A percentile compares a stretch with the other conserved stretches of the same genome.
Conservation (phyloP, 1,284 basidiomycete species). For the Heliocybe sulcata region DNA sequence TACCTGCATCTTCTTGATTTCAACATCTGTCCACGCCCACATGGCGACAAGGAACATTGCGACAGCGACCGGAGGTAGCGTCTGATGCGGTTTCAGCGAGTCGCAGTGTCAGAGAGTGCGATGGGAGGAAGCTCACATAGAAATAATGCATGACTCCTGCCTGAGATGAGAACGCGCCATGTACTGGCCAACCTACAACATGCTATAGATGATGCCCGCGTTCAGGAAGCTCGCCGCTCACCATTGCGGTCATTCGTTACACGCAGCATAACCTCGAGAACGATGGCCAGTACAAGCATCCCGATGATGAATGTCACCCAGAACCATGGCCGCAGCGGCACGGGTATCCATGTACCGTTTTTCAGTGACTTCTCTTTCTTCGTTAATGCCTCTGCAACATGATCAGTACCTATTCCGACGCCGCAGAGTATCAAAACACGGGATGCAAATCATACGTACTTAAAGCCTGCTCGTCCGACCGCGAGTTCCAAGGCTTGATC, state of each 20-base stretch:
- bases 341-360: conserved; percentile 28
- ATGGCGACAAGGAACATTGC: conserved; percentile 32
- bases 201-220: not conserved
- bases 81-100: conserved; percentile 22
- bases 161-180: conserved; percentile 18
- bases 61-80: conserved; percentile 40
- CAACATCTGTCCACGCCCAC: conserved; percentile 49
- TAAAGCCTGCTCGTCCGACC: not conserved
- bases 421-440: not conserved
- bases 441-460: not conserved
- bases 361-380: not conserved
- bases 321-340: conserved; percentile 38
- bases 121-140: conserved; percentile 26
- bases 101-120: not conserved
- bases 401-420: not conserved
- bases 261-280: conserved; percentile 38
- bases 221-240: too few relatives aligned
- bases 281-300: conserved; percentile 33
- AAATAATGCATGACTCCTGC: conserved; percentile 37
- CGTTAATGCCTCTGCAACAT: not conserved
- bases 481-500: not conserved
- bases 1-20: conserved; percentile 48
- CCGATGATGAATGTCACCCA: conserved; percentile 34
- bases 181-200: conserved; percentile 34
- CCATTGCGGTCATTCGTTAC: conserved; percentile 38